Base-by-base conservation (phyloP, 352 stramenopile species). In the Phytophthora pluvialis region DNA sequence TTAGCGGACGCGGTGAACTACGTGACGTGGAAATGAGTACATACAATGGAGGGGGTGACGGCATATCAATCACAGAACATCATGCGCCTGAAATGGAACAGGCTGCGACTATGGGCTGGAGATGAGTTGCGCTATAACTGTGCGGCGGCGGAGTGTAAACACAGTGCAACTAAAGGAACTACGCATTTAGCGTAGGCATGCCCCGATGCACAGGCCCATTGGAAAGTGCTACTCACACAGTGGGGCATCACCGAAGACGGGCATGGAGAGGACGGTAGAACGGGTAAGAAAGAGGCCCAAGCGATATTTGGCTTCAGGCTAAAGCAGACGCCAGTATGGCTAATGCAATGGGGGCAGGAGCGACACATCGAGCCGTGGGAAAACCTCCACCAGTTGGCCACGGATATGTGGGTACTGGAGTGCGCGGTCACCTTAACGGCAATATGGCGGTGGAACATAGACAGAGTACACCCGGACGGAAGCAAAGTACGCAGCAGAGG, bases 21-120 rank as follows among this genome's bases (percentile, higher is more conserved):
- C n/a, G n/a, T 3, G 1, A 26, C 21, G 50, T 57, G 56, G 29
- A 45, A 35, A 5, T 0, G 13, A 7, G 5, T 64, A 3, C 12
- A 50, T 6, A 8, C 1, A 8, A 51, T 65, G 38, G 46, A 57
- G 16, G 43, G 32, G 0, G 33, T 48, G 2, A 26, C 42, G 1
- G 16, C 57, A 5, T 65, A 65, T 18, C 46, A 58, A 8, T 46
- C 9, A 6, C 47, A 58, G 11, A 65, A 46, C 10, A 11, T 65
- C 0, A 9, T 45, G 13, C 11, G 25, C 8, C 16, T 64, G 0
- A 57, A 52, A 18, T 3, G 5, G 1, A 43, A 64, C 13, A 49
- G 46, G 21, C 16, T 64, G 11, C 7, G 38, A 3, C 4, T 64
- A 8, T 57, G 56, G 56, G 32, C 29, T 3, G 39, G 36, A 11